These are phyloP conservation scores for Sporobolomyces phaffii DNA, from an alignment of 768 basidiomycete genomes.

Conservation along the genomic window DNA sequence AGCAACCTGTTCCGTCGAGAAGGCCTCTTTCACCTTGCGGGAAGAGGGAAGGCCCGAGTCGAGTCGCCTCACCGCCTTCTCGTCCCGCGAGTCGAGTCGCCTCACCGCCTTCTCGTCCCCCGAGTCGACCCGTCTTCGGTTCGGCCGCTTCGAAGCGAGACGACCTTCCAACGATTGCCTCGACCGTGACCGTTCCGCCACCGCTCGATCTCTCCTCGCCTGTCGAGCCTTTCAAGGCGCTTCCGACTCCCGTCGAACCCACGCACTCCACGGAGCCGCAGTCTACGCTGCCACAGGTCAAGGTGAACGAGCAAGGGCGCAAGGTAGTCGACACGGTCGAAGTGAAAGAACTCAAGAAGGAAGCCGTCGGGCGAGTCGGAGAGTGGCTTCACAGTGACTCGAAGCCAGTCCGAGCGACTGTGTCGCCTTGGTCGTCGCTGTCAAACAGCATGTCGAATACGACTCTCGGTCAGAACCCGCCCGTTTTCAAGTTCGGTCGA, in stretches of 20 bases:
- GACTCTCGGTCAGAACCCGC: neutral
- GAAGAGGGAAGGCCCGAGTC: too few species aligned
- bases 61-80: neutral
- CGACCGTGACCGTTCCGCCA: neutral
- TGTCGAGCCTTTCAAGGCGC: neutral
- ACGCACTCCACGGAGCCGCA: too few species aligned
- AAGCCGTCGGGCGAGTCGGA: slow-evolving; percentile 13
- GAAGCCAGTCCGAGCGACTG: too few species aligned
- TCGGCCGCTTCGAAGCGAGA: slow-evolving; percentile 1
- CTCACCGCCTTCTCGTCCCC: neutral
- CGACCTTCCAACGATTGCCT: neutral
- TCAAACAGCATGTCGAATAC: neutral
- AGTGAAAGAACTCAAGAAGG: slow-evolving; percentile 21
- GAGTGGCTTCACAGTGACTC: slow-evolving; percentile 10
- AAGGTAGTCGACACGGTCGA: slow-evolving; percentile 30
- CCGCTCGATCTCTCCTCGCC: neutral
- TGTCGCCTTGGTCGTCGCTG: neutral
- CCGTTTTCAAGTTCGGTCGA: slow-evolving; percentile 16
- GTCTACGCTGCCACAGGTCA: too few species aligned
- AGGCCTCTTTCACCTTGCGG: too few species aligned
- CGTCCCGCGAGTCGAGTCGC: neutral
- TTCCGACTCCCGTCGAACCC: too few species aligned
- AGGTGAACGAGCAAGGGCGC: slow-evolving; percentile 15
- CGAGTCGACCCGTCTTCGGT: neutral
- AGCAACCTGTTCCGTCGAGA: neutral